These are phyloP conservation scores for Fusarium sp. DNA, from an alignment of 2,329 filamentous ascomycete genomes.

Conservation along the genomic window DNA sequence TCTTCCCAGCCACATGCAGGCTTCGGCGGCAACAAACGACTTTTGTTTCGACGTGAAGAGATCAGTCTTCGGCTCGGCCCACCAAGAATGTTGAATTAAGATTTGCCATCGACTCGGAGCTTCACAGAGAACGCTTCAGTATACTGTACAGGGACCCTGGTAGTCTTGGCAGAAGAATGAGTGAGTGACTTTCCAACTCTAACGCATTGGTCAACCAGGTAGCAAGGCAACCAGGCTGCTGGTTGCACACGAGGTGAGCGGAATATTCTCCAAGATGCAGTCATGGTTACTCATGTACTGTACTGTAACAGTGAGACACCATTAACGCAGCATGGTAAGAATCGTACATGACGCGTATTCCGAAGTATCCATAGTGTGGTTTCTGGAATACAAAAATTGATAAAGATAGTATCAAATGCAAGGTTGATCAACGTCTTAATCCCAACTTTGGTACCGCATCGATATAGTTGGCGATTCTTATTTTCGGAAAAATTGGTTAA, in stretches of 20 bases:
- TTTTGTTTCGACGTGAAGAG: constrained; percentile 47
- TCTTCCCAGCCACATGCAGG: constrained; percentile 55
- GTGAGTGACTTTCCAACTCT: constrained; percentile 29
- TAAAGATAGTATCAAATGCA: constrained; percentile 31
- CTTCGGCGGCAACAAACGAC: constrained; percentile 58
- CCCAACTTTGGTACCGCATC: not conserved
- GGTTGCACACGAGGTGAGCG: constrained; percentile 11
- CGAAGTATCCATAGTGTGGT: not conserved
- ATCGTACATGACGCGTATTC: constrained; percentile 7
- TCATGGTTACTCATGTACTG: constrained; percentile 9
- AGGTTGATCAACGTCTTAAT: not conserved
- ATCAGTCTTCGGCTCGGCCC: constrained; percentile 18
- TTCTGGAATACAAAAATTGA: constrained; percentile 14
- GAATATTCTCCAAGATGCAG: constrained; percentile 14
- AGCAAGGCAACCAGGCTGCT: not conserved
- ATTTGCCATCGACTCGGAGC: constrained; percentile 5
- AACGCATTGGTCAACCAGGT: constrained; percentile 3
- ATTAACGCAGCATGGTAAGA: constrained; percentile 9
- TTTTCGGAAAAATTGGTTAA: not conserved
- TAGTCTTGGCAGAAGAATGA: constrained; percentile 20
- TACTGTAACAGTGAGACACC: constrained; percentile 22
- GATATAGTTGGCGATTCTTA: not conserved
- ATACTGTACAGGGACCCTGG: not conserved
- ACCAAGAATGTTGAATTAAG: constrained; percentile 23
- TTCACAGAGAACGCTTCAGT: not conserved